These are phyloP conservation scores for Osmanthus fragrans DNA, from an alignment of 257 asterid genomes.

Conservation along the genomic window DNA sequence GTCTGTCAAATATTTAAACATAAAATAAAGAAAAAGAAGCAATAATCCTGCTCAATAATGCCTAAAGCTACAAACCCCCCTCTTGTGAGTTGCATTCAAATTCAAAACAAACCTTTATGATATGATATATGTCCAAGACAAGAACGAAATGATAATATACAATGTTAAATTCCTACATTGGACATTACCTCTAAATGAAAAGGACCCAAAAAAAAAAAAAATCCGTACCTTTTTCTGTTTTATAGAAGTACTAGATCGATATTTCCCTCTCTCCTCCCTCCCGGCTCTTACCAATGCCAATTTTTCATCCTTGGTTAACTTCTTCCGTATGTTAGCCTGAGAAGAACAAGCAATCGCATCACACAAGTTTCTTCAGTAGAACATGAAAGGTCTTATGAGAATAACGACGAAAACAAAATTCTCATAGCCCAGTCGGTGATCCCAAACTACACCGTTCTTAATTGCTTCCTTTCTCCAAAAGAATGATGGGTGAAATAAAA, in stretches of 20 bases:
- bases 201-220: not conserved
- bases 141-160: not conserved
- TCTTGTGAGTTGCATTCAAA: no score
- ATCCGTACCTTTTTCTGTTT: constrained; percentile 71
- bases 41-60: not conserved
- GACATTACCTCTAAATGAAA: not conserved
- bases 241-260: constrained; percentile 59
- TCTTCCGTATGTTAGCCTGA: constrained; percentile 75
- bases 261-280: constrained; percentile 76
- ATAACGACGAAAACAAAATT: constrained; percentile 6
- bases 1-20: constrained; percentile 44
- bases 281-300: constrained; percentile 60
- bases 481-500: not conserved
- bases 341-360: constrained; percentile 26
- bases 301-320: constrained; percentile 70
- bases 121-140: not conserved
- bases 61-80: not conserved
- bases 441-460: not conserved
- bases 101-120: not conserved
- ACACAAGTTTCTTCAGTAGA: constrained; percentile 16
- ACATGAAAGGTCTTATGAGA: not conserved
- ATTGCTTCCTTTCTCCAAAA: not conserved
- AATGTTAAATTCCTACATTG: not conserved
- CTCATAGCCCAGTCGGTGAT: not conserved
- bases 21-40: not conserved